A percentile compares a stretch with the other conserved stretches of the same genome.
Conservation (phyloP, 179 eudicot genomes). For the Heliamphora ciliata region DNA sequence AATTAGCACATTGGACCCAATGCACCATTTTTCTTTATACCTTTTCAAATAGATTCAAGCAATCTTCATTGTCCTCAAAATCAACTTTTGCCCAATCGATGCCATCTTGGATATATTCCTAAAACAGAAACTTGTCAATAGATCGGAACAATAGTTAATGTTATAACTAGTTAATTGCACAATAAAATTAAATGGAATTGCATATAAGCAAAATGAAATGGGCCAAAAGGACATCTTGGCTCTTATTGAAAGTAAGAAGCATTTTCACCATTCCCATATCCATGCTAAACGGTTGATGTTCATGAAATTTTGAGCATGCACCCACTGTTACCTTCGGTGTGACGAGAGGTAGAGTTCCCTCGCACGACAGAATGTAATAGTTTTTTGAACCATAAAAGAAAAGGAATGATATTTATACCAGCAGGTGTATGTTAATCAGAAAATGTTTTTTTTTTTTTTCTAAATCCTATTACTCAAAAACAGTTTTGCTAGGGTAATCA, state of each 20-base stretch:
- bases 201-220: no score
- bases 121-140: conserved; percentile 17
- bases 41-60: conserved; percentile 95
- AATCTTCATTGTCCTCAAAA: conserved; percentile 96
- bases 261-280: conserved; percentile 7
- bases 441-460: background rate
- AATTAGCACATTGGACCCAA: conserved; percentile 5
- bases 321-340: background rate
- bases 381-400: background rate
- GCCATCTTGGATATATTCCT: conserved; percentile 99
- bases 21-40: conserved; percentile 28
- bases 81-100: conserved; percentile 98
- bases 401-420: background rate
- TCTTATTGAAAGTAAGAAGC: background rate
- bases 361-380: background rate
- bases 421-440: background rate
- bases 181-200: no score
- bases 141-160: no score
- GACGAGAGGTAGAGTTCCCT: background rate
- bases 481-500: background rate
- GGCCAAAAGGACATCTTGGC: background rate
- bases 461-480: background rate
- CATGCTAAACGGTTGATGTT: background rate
- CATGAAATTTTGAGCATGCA: background rate
- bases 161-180: no score